phyloP scores from a whole-genome alignment of 495 filamentous ascomycete species.

The Penicillium bovifimosum region DNA sequence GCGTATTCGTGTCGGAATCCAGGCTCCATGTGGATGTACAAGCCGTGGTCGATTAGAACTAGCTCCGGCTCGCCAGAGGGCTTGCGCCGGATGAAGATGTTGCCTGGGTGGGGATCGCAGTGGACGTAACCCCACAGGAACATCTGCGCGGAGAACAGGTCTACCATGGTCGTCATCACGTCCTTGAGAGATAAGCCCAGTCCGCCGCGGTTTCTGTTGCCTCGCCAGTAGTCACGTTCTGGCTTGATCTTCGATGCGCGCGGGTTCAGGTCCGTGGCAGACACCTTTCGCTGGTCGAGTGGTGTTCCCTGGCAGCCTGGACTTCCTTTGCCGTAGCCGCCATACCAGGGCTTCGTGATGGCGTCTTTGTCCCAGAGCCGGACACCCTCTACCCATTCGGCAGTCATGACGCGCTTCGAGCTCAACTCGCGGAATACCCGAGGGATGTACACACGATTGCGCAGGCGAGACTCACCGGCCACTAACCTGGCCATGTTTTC shows the following conservation, averaged over 20 bases:
- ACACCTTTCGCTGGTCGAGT: constrained; percentile 46
- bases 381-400: constrained; percentile 96
- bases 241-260: constrained; percentile 62
- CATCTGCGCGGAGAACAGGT: constrained; percentile 93
- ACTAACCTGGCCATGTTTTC: constrained; percentile 76
- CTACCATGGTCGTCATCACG: constrained; percentile 93
- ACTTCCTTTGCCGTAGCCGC: constrained; percentile 67
- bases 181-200: constrained; percentile 75
- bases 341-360: constrained; percentile 67
- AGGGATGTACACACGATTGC: constrained; percentile 80
- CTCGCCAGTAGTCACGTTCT: constrained; percentile 72
- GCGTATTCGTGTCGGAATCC: constrained; percentile 85
- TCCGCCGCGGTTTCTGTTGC: constrained; percentile 62
- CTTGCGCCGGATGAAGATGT: constrained; percentile 87
- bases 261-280: constrained; percentile 20
- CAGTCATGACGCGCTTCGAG: constrained; percentile 81
- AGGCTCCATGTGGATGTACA: constrained; percentile 86
- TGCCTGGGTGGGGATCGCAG: constrained; percentile 94
- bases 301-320: constrained; percentile 69
- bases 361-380: constrained; percentile 83
- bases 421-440: constrained; percentile 76
- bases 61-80: constrained; percentile 79
- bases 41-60: constrained; percentile 92
- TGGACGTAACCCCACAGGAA: constrained; percentile 93
- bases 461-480: constrained; percentile 67